Percentiles rank a stretch among this genome's conserved stretches.
Conservation (phyloP, 306 rosid genomes). For the Prunus fruticosa region DNA sequence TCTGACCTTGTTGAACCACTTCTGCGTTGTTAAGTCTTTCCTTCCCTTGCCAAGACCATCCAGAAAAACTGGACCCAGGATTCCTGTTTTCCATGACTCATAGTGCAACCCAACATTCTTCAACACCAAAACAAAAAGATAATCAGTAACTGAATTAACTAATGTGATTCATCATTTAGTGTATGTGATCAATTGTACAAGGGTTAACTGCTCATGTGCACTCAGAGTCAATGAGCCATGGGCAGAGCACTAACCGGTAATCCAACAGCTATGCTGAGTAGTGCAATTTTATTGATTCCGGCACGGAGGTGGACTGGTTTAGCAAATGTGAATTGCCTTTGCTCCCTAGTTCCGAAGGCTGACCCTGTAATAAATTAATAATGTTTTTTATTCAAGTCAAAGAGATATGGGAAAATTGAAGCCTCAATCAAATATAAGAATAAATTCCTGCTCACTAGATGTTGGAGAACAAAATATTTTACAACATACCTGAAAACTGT, state of each 20-base stretch:
- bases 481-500: conserved; percentile 60
- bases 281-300: conserved; percentile 77
- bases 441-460: neutral
- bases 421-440: neutral
- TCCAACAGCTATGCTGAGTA: conserved; percentile 91
- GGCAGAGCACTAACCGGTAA: conserved; percentile 60
- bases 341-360: conserved; percentile 68
- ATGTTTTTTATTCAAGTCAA: neutral
- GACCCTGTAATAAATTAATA: conserved; percentile 55
- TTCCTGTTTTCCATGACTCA: conserved; percentile 78
- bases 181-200: neutral
- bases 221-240: conserved; percentile 4
- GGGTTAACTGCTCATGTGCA: no score
- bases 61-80: conserved; percentile 72
- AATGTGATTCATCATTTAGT: neutral
- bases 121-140: conserved; percentile 10
- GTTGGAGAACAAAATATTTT: neutral
- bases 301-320: conserved; percentile 62
- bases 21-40: conserved; percentile 63
- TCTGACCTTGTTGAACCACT: conserved; percentile 89
- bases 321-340: conserved; percentile 64
- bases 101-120: conserved; percentile 83
- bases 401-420: neutral
- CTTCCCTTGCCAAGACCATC: conserved; percentile 71
- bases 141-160: conserved; percentile 10